A percentile compares a stretch with the other conserved stretches of the same genome.
These are phyloP conservation scores for Orbilia javanica DNA, from an alignment of 2,329 filamentous ascomycete genomes.

Conservation along the genomic window DNA sequence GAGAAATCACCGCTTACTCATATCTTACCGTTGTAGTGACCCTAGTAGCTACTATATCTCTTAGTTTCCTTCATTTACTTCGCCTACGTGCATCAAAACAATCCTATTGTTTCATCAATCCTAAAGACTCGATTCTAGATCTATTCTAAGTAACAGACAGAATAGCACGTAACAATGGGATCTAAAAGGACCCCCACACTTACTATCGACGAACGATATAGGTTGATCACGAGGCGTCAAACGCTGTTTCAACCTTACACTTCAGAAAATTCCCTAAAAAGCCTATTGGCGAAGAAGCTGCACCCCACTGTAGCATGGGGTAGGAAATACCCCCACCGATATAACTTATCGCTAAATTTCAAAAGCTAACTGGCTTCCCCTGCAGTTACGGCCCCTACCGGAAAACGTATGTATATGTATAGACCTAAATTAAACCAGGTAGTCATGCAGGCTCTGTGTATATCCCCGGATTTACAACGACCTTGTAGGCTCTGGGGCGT, in stretches of 20 bases:
- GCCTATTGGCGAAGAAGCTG: conserved; percentile 19
- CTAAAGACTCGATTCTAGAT: neutral
- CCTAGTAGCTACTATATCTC: neutral
- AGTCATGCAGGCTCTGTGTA: neutral
- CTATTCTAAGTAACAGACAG: conserved; percentile 5
- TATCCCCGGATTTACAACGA: neutral
- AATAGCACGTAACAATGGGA: neutral
- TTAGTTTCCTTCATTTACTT: neutral
- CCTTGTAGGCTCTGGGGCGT: neutral
- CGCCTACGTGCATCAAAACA: conserved; percentile 8
- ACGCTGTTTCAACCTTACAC: conserved; percentile 41
- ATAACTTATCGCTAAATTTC: neutral
- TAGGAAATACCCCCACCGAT: neutral
- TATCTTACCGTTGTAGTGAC: neutral
- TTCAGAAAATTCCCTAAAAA: conserved; percentile 22
- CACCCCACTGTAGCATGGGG: conserved; percentile 50
- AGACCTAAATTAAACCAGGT: neutral
- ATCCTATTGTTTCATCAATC: neutral
- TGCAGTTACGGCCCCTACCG: conserved; percentile 51
- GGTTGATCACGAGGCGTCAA: conserved; percentile 35
- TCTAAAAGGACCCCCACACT: neutral
- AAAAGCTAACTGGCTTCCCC: neutral
- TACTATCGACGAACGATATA: conserved; percentile 28
- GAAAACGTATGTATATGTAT: conserved; percentile 48
- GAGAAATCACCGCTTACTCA: neutral